phyloP scores from a whole-genome alignment of 176 grass and related monocot species.

The Tuctoria greenei region DNA sequence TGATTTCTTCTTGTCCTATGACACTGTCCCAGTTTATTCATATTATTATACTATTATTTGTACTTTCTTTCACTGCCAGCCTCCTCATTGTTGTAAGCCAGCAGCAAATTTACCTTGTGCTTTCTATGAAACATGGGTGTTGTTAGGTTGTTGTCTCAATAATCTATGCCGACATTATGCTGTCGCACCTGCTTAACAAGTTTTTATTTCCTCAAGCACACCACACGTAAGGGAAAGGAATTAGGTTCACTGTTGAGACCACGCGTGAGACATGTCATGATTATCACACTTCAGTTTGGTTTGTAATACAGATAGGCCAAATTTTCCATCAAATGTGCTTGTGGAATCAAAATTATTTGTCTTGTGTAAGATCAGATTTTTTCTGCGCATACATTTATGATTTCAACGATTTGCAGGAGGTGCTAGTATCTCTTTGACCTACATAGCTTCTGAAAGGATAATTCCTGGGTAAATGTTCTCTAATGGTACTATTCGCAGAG shows the following conservation, averaged over 20 bases:
- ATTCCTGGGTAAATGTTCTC: constrained; percentile 74
- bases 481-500: background rate
- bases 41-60: background rate
- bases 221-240: background rate
- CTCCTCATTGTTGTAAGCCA: background rate
- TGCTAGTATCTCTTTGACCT: constrained; percentile 82
- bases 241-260: background rate
- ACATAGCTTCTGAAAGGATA: constrained; percentile 89
- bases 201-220: constrained; percentile 6
- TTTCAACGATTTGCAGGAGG: constrained; percentile 63
- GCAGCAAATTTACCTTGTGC: too few relatives aligned
- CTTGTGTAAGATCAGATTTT: background rate
- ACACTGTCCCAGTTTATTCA: background rate
- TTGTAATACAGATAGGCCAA: background rate
- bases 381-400: background rate
- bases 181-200: background rate
- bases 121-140: background rate
- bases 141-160: background rate
- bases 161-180: background rate
- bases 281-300: background rate
- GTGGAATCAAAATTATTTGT: background rate
- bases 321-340: background rate
- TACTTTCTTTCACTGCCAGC: background rate
- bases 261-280: background rate
- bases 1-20: background rate